Conservation (phyloP, 192 early-diverging fungal species). For the Mortierella alpina region DNA sequence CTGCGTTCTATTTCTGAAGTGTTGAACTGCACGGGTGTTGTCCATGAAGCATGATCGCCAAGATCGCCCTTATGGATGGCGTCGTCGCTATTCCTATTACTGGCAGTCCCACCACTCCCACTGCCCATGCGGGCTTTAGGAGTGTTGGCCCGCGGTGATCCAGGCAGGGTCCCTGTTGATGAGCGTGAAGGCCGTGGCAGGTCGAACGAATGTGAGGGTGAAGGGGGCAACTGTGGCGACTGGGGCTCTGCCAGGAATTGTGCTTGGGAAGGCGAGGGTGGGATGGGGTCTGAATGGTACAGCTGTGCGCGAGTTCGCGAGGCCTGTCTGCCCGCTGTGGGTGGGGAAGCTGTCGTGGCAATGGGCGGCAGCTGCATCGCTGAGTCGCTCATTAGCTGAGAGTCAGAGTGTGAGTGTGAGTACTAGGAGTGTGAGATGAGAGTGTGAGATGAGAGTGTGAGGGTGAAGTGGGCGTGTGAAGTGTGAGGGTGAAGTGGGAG, state of each 20-base stretch:
- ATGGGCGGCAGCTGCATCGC: background rate
- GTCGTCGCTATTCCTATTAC: constrained; percentile 1
- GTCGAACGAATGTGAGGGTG: background rate
- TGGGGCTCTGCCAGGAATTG: background rate
- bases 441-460: background rate
- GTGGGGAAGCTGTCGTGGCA: background rate
- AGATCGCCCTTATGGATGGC: background rate
- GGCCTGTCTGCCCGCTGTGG: background rate
- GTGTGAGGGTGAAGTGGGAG: background rate
- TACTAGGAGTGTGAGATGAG: too few relatives aligned
- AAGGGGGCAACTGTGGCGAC: background rate
- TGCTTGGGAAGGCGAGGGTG: constrained; percentile 15
- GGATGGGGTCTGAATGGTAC: constrained; percentile 40
- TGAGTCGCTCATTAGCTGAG: background rate
- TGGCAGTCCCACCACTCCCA: background rate
- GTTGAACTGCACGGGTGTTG: constrained; percentile 25
- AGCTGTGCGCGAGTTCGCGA: constrained; percentile 7
- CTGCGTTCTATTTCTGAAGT: constrained; percentile 44
- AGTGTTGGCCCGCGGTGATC: background rate
- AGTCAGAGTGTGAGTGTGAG: background rate
- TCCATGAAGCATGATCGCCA: background rate
- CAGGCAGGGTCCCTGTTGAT: constrained; percentile 1
- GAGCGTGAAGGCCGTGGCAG: constrained; percentile 1
- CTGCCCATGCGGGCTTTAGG: background rate
- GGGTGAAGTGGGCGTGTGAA: background rate